Conservation (phyloP, 2,329 filamentous ascomycete genomes). For the Epichloe sylvatica region DNA sequence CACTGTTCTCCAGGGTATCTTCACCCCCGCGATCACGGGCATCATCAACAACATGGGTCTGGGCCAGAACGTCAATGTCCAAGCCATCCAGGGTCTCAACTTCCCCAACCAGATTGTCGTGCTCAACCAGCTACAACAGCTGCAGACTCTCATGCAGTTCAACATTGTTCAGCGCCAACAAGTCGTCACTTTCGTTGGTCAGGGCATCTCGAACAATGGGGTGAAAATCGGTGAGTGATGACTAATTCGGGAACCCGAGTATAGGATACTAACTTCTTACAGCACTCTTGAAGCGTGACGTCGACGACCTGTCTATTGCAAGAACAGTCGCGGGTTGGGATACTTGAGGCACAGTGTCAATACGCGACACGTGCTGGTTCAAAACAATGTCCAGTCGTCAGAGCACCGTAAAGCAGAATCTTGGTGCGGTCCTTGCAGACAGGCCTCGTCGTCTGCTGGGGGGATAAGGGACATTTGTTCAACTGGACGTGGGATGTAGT, state of each 20-base stretch:
- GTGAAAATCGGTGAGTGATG: slow-evolving; percentile 9
- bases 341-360: too few species aligned
- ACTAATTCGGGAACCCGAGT: background rate
- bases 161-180: slow-evolving; percentile 12
- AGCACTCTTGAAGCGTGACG: slow-evolving; percentile 13
- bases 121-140: slow-evolving; percentile 14
- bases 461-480: background rate
- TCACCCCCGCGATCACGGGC: slow-evolving; percentile 11
- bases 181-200: slow-evolving; percentile 9
- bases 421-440: too few species aligned
- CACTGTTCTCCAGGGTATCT: slow-evolving; percentile 5
- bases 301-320: slow-evolving; percentile 20
- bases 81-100: slow-evolving; percentile 15
- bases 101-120: slow-evolving; percentile 15
- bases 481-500: background rate
- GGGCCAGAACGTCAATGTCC: slow-evolving; percentile 13
- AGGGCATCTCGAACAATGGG: slow-evolving; percentile 10
- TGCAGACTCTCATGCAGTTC: slow-evolving; percentile 12
- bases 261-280: background rate
- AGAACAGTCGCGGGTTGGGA: background rate
- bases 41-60: slow-evolving; percentile 18
- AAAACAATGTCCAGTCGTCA: too few species aligned
- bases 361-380: too few species aligned
- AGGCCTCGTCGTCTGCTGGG: background rate
- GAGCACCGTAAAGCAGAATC: too few species aligned